Base-by-base conservation (phyloP, 192 early-diverging fungal species). In the Cladochytrium replicatum region DNA sequence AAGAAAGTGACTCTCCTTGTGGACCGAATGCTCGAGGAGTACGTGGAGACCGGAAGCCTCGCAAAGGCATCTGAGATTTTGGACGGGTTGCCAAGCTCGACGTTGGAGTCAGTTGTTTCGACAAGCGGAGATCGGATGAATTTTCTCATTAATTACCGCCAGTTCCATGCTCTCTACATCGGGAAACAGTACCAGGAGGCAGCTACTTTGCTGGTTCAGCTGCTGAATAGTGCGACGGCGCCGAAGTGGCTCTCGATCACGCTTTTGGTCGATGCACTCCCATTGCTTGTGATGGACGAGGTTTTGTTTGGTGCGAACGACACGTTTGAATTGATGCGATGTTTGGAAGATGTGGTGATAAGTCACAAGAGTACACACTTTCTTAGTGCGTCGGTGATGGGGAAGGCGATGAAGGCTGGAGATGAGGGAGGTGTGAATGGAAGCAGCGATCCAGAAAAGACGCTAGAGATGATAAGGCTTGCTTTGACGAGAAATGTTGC, bases 321-420 rank as follows among this genome's bases (percentile, higher is more conserved):
- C 11, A 86, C 81, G 0, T 61, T 67, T 19, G 84, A 72, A 52
- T 54, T 86, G 37, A 80, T 86, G 80, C 60, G 72, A 32, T 71
- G 74, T 58, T 58, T 81, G 6, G 83, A 86, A 48, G 64, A 79
- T 9, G 42, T 65, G 3, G 38, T 52, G 3, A 54, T 46, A 1
- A 60, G 61, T 32, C 55, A 63, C 24, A 34, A 13, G 57, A 63
- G 27, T 53, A 59, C 22, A 31, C 43, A 24, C 52, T 34, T 25
- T 19, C 32, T 23, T 17, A 13, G 48, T 9, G 56, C 55, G 1
- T 58, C 48, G 58, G 34, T 15, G 38, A 44, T 46, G 3, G 48
- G 32, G 7, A 44, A 29, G 38, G 13, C 38, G 19, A 25, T 28
- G 42, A 24, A 9, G 42, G 41, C 15, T 29, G 46, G 46, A 6